Evolutionary conservation across 371 early-diverging fungal genomes (phyloP), one percentile per base, ranked within the genome.

Genomic region (Mucor circinelloides): DNA sequence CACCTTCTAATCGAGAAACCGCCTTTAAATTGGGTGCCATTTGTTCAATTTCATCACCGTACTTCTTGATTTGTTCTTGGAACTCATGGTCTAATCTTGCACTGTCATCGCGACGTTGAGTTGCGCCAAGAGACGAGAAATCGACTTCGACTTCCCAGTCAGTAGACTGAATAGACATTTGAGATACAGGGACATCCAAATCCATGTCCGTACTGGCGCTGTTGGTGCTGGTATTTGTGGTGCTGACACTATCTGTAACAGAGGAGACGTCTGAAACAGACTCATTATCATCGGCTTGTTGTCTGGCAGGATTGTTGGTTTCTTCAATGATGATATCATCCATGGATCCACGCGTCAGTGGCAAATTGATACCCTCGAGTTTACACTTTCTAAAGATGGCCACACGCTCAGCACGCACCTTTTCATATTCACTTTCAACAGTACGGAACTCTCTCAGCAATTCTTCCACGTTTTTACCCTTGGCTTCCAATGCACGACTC

Each of bases 1-100:
- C 93, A 7, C 91, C 92, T 60, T 92, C 94, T 64, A 96, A 83
- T 67, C 92, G 89, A 66, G 95, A 93, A 64, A 90, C 83, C 0
- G 95, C 95, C 52, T 94, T 90, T 69, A 96, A 82, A 70, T 95
- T 96, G 4, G 97, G 98, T 5, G 94, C 93, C 77, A 97, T 81
- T 52, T 88, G 83, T 28, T 96, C 97, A 65, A 97, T 91, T 50
- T 96, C 94, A 0, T 78, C 78, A 0, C 85, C 60, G 9, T 93
- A 72, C 9, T 80, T 81, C 65, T 88, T 83, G 28, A 96, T 79
- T 21, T 86, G 78, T 8, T 93, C 91, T 60, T 86, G 78, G 67
- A 92, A 94, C 56, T 91, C 85, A 25, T 84, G 80, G 54, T 93
- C 93, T 23, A 90, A 73, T 6, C 78, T 82, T 17, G 78, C 74